These are phyloP conservation scores for Pueraria montana DNA, from an alignment of 306 rosid species.

Conservation along the genomic window DNA sequence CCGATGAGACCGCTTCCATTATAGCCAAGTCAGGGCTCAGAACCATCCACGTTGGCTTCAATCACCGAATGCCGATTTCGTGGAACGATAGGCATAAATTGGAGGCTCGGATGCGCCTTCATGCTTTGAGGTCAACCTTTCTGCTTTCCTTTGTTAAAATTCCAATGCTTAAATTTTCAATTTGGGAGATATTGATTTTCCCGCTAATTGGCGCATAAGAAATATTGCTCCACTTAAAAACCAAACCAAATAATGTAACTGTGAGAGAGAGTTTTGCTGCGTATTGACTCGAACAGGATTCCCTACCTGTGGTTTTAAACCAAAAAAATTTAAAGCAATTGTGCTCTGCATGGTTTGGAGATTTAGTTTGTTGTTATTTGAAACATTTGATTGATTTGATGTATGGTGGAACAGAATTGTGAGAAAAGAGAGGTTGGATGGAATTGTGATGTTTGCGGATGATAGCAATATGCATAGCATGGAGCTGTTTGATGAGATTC, in stretches of 20 bases:
- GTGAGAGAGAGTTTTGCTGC: neutral
- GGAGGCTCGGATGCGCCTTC: slow-evolving; percentile 91
- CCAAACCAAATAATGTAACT: neutral
- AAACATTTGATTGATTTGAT: slow-evolving; percentile 48
- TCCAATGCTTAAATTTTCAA: neutral
- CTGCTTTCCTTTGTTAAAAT: neutral
- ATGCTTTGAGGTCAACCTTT: slow-evolving; percentile 71
- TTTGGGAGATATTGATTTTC: neutral
- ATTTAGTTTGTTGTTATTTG: slow-evolving; percentile 44
- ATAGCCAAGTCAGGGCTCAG: slow-evolving; percentile 76
- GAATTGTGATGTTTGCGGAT: slow-evolving; percentile 88
- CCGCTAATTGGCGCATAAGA: neutral
- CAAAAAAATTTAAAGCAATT: neutral
- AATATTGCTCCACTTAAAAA: neutral
- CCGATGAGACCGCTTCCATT: slow-evolving; percentile 86
- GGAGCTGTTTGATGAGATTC: slow-evolving; percentile 95
- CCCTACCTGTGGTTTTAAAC: too few species aligned
- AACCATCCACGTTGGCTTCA: slow-evolving; percentile 72
- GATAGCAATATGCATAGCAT: slow-evolving; percentile 98
- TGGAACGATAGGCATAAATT: slow-evolving; percentile 88
- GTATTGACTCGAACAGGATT: too few species aligned
- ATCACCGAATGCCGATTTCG: slow-evolving; percentile 75
- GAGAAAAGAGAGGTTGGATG: slow-evolving; percentile 84
- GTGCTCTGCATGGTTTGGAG: slow-evolving; percentile 9
- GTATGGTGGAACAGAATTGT: slow-evolving; percentile 75